Base-by-base conservation (phyloP, 805 yeast genomes). In the Zygotorulaspora danielsina region DNA sequence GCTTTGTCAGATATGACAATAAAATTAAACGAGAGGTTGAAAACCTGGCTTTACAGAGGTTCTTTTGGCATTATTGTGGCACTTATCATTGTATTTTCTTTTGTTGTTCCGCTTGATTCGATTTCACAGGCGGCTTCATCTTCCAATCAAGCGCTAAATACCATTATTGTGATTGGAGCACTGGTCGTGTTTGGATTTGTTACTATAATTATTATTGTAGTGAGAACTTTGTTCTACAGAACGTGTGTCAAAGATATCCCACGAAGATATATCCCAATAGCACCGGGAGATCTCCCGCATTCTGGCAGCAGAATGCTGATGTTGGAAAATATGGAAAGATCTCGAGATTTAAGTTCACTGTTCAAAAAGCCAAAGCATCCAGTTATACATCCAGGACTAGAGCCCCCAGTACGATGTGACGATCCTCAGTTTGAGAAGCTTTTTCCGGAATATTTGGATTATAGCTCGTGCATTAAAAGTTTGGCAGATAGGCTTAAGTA, bases 71-170 rank as follows among this genome's bases (percentile, higher is more conserved):
- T 47, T 18, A 42, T 44, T 8, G 32, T 71, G 36, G 44, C 65
- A 2, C 47, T 70, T 1, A 65, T 73, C 39, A 50, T 83, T 15
- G 85, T 79, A 0, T 74, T 88, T 39, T 67, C 79, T 19, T 67
- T 84, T 2, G 84, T 83, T 6, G 67, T 90, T 0, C 95, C 95
- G 0, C 75, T 87, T 11, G 97, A 90, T 61, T 78, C 87, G 20
- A 78, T 88, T 44, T 70, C 71, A 1, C 80, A 75, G 53, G 75
- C 79, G 5, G 67, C 77, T 2, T 67, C 67, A 6, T 64, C 76
- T 3, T 63, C 70, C 9, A 75, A 76, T 44, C 76, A 84, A 50
- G 93, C 85, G 1, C 67, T 85, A 57, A 86, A 88, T 57, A 76
- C 90, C 3, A 81, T 89, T 46, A 85, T 89, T 43, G 85, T 88